phyloP scores from a whole-genome alignment of 1,284 basidiomycete species.

The Amylostereum areolatum region DNA sequence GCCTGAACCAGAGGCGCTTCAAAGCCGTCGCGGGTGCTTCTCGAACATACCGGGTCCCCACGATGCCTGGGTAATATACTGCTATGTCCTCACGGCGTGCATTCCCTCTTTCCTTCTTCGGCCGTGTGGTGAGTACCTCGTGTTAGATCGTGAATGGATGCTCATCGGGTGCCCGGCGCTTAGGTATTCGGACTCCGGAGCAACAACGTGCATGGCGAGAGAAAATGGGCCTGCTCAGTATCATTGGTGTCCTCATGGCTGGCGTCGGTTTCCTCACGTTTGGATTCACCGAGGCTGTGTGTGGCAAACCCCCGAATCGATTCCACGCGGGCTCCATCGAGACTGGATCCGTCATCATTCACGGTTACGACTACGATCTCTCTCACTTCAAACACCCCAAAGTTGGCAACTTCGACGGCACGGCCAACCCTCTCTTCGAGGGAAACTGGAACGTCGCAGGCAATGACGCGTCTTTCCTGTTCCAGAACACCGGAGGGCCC shows the following conservation, averaged over 20 bases:
- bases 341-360: conserved; percentile 82
- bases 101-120: conserved; percentile 72
- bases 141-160: conserved; percentile 8
- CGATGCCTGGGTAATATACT: conserved; percentile 95
- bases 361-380: conserved; percentile 92
- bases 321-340: conserved; percentile 78
- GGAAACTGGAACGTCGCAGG: conserved; percentile 76
- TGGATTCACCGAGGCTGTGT: conserved; percentile 96
- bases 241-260: conserved; percentile 83
- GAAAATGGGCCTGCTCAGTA: conserved; percentile 89
- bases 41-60: conserved; percentile 82
- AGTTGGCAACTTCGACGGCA: conserved; percentile 68
- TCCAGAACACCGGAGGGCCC: conserved; percentile 85
- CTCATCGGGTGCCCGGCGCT: background rate
- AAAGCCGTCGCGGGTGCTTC: conserved; percentile 50
- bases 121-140: conserved; percentile 50
- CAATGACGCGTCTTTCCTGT: conserved; percentile 90
- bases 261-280: conserved; percentile 97
- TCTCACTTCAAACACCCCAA: conserved; percentile 79
- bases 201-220: conserved; percentile 97
- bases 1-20: conserved; percentile 30
- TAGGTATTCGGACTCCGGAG: conserved; percentile 88
- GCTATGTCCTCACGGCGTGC: conserved; percentile 81
- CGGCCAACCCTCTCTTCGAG: conserved; percentile 77
- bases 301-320: conserved; percentile 78